These are phyloP conservation scores for Globisporangium solare DNA, from an alignment of 352 stramenopile genomes.

Conservation along the genomic window DNA sequence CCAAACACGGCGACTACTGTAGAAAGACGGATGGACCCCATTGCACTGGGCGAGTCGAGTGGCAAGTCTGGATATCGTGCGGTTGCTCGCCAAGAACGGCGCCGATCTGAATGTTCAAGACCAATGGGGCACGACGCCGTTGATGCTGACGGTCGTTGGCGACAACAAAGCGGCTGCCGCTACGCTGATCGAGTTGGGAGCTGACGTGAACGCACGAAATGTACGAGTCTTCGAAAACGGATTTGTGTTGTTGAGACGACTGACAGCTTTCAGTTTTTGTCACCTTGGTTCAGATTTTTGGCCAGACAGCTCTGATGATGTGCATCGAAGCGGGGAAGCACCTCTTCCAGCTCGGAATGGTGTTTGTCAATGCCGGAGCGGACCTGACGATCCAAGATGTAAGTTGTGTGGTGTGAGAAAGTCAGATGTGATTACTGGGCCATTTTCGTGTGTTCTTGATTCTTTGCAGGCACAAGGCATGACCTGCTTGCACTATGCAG, in stretches of 20 bases:
- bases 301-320: constrained; percentile 67
- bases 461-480: constrained; percentile 55
- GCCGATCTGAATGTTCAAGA: constrained; percentile 73
- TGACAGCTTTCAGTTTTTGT: background rate
- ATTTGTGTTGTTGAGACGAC: background rate
- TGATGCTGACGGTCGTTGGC: constrained; percentile 77
- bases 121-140: constrained; percentile 65
- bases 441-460: background rate
- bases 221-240: constrained; percentile 19
- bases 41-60: constrained; percentile 79
- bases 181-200: constrained; percentile 69
- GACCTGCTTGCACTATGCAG: constrained; percentile 67
- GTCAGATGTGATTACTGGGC: background rate
- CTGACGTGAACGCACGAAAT: constrained; percentile 63
- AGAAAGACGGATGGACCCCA: constrained; percentile 72
- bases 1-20: constrained; percentile 18
- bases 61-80: constrained; percentile 67
- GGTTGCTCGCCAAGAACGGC: constrained; percentile 71
- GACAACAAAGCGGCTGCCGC: constrained; percentile 51
- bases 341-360: constrained; percentile 68
- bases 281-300: constrained; percentile 46
- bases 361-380: constrained; percentile 64
- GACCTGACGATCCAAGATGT: constrained; percentile 63
- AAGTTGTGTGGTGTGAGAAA: background rate
- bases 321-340: constrained; percentile 53